Evolutionary conservation across 2,329 filamentous ascomycete genomes (phyloP).

Genomic region (Fusarium equiseti): DNA sequence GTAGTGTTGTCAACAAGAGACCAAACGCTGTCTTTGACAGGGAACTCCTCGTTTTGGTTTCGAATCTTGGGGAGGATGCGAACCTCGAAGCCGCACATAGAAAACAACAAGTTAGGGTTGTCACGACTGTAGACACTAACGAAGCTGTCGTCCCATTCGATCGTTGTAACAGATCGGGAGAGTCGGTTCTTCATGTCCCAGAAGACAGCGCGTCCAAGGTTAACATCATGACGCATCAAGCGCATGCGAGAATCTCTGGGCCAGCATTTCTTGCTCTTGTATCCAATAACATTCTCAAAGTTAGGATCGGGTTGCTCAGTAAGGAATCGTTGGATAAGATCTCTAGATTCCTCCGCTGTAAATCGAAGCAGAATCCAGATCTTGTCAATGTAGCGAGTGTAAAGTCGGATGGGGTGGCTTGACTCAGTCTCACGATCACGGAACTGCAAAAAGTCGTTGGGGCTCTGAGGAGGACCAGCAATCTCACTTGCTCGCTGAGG

Average conservation of each 20-base stretch:
- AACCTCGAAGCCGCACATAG: conserved; percentile 98
- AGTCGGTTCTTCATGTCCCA: conserved; percentile 99
- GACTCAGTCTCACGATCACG: conserved; percentile 92
- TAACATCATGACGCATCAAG: conserved; percentile 98
- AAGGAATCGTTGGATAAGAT: conserved; percentile 96
- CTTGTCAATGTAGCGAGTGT: conserved; percentile 96
- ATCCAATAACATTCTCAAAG: conserved; percentile 99
- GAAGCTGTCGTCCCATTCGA: conserved; percentile 99
- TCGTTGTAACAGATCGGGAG: conserved; percentile 93
- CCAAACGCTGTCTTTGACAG: conserved; percentile 98
- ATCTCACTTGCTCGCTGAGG: conserved; percentile 98
- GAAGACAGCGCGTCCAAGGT: conserved; percentile 95
- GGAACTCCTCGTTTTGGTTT: conserved; percentile 96
- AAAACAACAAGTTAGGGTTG: conserved; percentile 96
- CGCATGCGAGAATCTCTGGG: conserved; percentile 97
- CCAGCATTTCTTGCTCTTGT: conserved; percentile 99
- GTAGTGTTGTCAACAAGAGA: conserved; percentile 95
- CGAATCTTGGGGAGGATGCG: conserved; percentile 94
- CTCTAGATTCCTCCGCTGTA: conserved; percentile 90
- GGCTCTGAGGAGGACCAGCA: conserved; percentile 90
- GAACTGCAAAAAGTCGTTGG: conserved; percentile 98
- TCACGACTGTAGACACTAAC: conserved; percentile 97
- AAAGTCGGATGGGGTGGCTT: conserved; percentile 95
- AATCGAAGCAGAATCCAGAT: conserved; percentile 99
- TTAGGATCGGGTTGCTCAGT: conserved; percentile 99